Conservation (phyloP, 768 basidiomycete species). For the Boletus pseudopeckii region DNA sequence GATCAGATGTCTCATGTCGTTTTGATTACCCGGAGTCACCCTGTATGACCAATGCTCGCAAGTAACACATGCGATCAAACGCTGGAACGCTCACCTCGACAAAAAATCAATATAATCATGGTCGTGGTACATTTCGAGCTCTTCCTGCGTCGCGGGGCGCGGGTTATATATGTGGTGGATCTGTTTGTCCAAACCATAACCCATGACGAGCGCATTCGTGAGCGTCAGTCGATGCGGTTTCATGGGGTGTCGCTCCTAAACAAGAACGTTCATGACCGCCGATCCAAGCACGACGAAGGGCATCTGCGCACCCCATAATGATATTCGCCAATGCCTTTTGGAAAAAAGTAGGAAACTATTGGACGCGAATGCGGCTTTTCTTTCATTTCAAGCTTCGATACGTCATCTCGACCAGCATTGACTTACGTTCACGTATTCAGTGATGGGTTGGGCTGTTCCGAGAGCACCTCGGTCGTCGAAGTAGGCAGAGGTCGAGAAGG, state of each 20-base stretch:
- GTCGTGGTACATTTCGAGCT: slow-evolving; percentile 90
- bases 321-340: slow-evolving; percentile 88
- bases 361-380: slow-evolving; percentile 46
- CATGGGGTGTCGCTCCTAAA: slow-evolving; percentile 96
- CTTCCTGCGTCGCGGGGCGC: slow-evolving; percentile 81
- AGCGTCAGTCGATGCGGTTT: slow-evolving; percentile 95
- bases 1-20: slow-evolving; percentile 70
- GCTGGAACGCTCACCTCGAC: slow-evolving; percentile 56
- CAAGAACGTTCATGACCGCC: slow-evolving; percentile 1
- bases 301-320: slow-evolving; percentile 82
- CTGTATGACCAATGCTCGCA: background rate
- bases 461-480: slow-evolving; percentile 72
- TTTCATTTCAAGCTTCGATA: slow-evolving; percentile 19
- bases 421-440: slow-evolving; percentile 74
- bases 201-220: slow-evolving; percentile 93
- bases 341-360: slow-evolving; percentile 94
- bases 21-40: slow-evolving; percentile 66
- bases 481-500: slow-evolving; percentile 72
- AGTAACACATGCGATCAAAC: background rate
- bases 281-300: background rate
- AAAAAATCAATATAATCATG: slow-evolving; percentile 95
- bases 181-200: slow-evolving; percentile 93
- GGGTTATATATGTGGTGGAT: slow-evolving; percentile 93
- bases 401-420: background rate
- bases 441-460: slow-evolving; percentile 74